Evolutionary conservation across 805 yeast genomes (phyloP).

Genomic region (Kazachstania taianensis): DNA sequence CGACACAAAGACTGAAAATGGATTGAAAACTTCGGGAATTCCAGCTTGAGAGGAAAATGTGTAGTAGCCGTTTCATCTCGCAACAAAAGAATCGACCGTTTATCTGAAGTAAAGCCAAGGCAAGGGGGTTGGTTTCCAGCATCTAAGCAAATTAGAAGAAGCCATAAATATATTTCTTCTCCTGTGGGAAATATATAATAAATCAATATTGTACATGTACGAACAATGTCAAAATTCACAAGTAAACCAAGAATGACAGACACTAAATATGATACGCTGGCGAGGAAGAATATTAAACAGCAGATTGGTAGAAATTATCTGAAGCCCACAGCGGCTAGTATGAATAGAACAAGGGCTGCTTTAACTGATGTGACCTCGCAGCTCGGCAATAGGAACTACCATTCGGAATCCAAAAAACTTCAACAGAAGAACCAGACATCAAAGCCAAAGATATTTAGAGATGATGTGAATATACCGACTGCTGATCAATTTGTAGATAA

Average conservation of each 20-base stretch:
- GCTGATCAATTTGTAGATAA: neutral
- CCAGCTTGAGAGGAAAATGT: too few species aligned
- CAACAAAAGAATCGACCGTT: too few species aligned
- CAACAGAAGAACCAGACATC: neutral
- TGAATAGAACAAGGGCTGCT: slow-evolving; percentile 8
- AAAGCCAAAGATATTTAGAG: neutral
- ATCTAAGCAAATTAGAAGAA: too few species aligned
- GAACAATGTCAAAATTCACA: too few species aligned
- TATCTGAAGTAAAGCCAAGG: too few species aligned
- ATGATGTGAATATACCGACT: neutral
- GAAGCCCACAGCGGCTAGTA: slow-evolving; percentile 6
- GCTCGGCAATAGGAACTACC: slow-evolving; percentile 2
- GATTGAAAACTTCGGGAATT: too few species aligned
- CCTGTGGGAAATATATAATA: too few species aligned
- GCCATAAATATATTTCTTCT: too few species aligned
- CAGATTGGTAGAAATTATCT: slow-evolving; percentile 1
- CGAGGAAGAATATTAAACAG: neutral
- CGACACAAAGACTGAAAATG: too few species aligned
- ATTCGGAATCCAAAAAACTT: neutral
- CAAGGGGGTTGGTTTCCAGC: too few species aligned
- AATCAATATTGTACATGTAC: too few species aligned
- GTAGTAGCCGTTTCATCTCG: too few species aligned
- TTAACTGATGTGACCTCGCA: slow-evolving; percentile 17
- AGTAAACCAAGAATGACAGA: neutral
- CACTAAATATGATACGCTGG: neutral